These are phyloP conservation scores for Clonostachys rhizophaga DNA, from an alignment of 2,329 filamentous ascomycete species.

Conservation along the genomic window DNA sequence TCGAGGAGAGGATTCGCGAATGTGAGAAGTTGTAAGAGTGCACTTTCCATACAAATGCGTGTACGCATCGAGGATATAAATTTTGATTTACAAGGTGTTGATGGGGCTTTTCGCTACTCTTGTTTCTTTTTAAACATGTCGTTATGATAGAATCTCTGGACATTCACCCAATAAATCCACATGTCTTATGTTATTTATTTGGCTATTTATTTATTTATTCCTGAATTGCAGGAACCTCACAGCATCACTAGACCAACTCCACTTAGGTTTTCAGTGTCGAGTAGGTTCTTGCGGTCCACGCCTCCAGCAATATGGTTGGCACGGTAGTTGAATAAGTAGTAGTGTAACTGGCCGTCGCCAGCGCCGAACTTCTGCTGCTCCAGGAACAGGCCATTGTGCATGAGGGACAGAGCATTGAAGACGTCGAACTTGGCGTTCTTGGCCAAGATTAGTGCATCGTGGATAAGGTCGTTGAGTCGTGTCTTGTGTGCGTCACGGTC, in stretches of 20 bases:
- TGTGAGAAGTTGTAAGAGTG: conserved; percentile 13
- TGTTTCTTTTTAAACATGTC: too few species aligned
- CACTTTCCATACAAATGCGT: not conserved
- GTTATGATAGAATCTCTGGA: too few species aligned
- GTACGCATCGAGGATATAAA: not conserved
- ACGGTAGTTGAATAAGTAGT: conserved; percentile 96
- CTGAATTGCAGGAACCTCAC: conserved; percentile 13
- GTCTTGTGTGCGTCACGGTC: conserved; percentile 61
- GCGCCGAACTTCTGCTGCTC: conserved; percentile 91
- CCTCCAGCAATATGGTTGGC: conserved; percentile 82
- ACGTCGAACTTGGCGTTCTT: conserved; percentile 87
- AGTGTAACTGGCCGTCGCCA: conserved; percentile 92
- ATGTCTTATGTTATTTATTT: too few species aligned
- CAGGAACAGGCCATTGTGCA: conserved; percentile 92
- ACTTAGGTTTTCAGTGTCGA: conserved; percentile 74
- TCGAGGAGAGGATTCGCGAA: conserved; percentile 52
- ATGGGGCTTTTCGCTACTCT: too few species aligned
- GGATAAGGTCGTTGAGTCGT: conserved; percentile 76
- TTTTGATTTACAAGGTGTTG: too few species aligned
- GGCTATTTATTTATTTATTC: not conserved
- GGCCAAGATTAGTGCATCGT: conserved; percentile 82
- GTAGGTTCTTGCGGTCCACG: conserved; percentile 71
- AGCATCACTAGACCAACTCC: conserved; percentile 87
- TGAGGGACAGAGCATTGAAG: conserved; percentile 89
- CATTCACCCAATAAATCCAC: too few species aligned